Conservation (phyloP, 2,329 filamentous ascomycete genomes). For the Pseudogymnoascus sp. region DNA sequence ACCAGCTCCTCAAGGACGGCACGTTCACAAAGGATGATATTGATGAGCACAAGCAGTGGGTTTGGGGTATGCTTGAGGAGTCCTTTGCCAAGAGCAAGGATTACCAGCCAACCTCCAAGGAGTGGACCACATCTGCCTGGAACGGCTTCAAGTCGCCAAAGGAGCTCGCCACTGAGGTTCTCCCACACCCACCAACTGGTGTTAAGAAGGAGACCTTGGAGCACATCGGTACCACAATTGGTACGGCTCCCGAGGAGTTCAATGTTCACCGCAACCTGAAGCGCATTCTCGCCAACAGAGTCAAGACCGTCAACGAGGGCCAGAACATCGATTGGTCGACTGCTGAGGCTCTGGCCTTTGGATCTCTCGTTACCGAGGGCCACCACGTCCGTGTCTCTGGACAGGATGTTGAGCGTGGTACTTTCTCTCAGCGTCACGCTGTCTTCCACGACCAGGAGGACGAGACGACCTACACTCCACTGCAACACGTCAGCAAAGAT, state of each 20-base stretch:
- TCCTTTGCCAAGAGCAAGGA: slow-evolving; percentile 97
- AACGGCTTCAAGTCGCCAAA: slow-evolving; percentile 99
- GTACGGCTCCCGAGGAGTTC: slow-evolving; percentile 74
- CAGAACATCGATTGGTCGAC: slow-evolving; percentile 97
- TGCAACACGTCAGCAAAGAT: slow-evolving; percentile 80
- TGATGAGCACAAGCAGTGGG: slow-evolving; percentile 99
- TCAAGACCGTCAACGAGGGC: slow-evolving; percentile 86
- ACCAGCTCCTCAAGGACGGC: slow-evolving; percentile 83
- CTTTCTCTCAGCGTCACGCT: slow-evolving; percentile 95
- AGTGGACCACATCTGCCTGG: slow-evolving; percentile 98
- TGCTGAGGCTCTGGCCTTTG: slow-evolving; percentile 91
- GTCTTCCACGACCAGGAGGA: slow-evolving; percentile 97
- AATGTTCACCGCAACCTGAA: slow-evolving; percentile 90
- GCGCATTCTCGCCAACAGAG: slow-evolving; percentile 82
- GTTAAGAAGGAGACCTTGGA: slow-evolving; percentile 65
- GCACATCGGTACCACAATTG: slow-evolving; percentile 75
- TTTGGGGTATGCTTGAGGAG: slow-evolving; percentile 97
- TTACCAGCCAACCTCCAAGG: slow-evolving; percentile 90
- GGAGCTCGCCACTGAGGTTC: slow-evolving; percentile 87
- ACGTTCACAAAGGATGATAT: slow-evolving; percentile 97
- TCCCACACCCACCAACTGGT: slow-evolving; percentile 83
- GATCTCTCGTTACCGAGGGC: slow-evolving; percentile 80
- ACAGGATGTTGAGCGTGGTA: slow-evolving; percentile 98
- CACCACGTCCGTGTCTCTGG: slow-evolving; percentile 97
- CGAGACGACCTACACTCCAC: slow-evolving; percentile 84